A percentile compares a stretch with the other conserved stretches of the same genome.
Conservation (phyloP, 805 yeast genomes). For the Peterozyma toletana region DNA sequence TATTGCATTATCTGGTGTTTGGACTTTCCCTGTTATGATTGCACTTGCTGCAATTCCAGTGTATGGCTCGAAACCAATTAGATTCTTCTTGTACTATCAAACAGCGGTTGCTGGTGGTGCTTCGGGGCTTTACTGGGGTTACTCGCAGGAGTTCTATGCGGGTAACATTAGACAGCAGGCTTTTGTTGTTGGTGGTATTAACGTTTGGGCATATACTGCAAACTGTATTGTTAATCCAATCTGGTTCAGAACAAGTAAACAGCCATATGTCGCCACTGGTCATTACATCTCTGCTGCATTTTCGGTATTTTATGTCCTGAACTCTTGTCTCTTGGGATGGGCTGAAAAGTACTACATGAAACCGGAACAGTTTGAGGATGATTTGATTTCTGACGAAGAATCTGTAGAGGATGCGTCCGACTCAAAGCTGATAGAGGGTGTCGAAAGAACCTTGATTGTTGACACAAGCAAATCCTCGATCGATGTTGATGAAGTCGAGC, state of each 20-base stretch:
- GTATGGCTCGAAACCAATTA: conserved; percentile 11
- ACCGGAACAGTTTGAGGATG: no score
- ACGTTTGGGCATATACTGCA: conserved; percentile 13
- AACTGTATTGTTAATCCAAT: conserved; percentile 13
- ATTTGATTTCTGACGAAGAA: no score
- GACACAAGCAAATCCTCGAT: no score
- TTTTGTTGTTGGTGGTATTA: conserved; percentile 14
- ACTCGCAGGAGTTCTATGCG: conserved; percentile 13
- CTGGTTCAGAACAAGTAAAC: conserved; percentile 12
- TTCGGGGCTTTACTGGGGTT: conserved; percentile 15
- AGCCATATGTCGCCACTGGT: conserved; percentile 12
- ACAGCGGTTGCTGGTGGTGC: conserved; percentile 12
- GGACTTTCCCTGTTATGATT: conserved; percentile 7
- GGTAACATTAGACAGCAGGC: conserved; percentile 11
- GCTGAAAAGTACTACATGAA: no score
- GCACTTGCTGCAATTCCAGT: conserved; percentile 12
- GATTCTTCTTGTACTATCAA: conserved; percentile 14
- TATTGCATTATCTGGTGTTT: conserved; percentile 10
- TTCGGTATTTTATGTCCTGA: background rate
- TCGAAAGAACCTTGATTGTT: no score
- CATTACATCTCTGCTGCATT: conserved; percentile 14
- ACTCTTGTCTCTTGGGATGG: background rate
- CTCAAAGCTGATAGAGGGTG: no score
- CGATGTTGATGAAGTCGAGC: no score
- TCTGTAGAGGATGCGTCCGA: no score